phyloP scores from a whole-genome alignment of 164 flowering plant species.

The Macadamia integrifolia region DNA sequence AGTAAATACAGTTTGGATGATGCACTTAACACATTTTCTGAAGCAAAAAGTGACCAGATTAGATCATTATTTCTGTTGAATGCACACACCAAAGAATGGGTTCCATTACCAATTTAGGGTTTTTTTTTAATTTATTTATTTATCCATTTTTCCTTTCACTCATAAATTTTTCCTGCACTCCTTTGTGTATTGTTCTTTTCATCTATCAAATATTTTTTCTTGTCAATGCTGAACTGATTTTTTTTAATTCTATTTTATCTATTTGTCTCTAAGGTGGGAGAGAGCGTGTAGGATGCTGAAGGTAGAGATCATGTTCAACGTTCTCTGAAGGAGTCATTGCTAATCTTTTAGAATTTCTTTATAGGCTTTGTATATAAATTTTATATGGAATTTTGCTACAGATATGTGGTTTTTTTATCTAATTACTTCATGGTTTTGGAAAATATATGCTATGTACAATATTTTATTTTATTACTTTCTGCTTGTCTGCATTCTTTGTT shows the following conservation, averaged over 20 bases:
- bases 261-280: constrained; percentile 26
- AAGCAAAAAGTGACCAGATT: too few relatives aligned
- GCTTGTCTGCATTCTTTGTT: too few relatives aligned
- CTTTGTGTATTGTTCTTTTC: background rate
- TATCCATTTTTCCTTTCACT: background rate
- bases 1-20: constrained; percentile 15
- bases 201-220: background rate
- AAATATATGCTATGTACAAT: too few relatives aligned
- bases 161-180: background rate
- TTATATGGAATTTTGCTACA: too few relatives aligned
- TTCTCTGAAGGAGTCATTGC: constrained; percentile 6
- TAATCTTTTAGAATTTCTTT: too few relatives aligned
- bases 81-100: background rate
- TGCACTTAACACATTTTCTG: background rate
- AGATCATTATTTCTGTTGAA: too few relatives aligned
- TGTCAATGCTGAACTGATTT: background rate
- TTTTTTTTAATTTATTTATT: too few relatives aligned
- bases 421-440: too few relatives aligned
- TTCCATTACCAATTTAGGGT: background rate
- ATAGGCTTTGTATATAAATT: too few relatives aligned
- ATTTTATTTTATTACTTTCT: too few relatives aligned
- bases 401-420: too few relatives aligned
- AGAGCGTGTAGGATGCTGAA: constrained; percentile 11
- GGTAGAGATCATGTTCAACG: constrained; percentile 22
- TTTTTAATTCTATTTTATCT: background rate